Evolutionary conservation across 164 flowering plant genomes (phyloP).

Genomic region (Echeveria elegans): DNA sequence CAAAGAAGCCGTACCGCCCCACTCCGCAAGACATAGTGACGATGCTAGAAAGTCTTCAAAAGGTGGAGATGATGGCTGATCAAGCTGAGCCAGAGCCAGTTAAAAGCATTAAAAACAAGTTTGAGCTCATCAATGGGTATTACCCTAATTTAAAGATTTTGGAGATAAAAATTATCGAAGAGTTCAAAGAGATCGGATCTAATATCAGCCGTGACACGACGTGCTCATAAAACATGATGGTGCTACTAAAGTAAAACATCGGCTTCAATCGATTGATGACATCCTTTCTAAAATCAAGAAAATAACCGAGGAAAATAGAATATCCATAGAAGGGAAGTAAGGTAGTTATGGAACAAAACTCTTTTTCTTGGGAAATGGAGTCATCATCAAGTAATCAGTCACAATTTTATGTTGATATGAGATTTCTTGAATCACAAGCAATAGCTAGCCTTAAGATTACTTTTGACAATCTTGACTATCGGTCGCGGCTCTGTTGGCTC

Average conservation of each 20-base stretch:
- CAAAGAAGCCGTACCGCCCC: not conserved
- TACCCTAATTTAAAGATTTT: not conserved
- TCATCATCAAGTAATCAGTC: not conserved
- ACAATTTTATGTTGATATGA: not conserved
- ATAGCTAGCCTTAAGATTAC: not conserved
- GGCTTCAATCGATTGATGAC: not conserved
- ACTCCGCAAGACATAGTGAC: conserved; percentile 1
- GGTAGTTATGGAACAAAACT: not conserved
- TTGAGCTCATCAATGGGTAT: not conserved
- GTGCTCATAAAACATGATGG: not conserved
- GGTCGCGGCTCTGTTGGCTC: conserved; percentile 17
- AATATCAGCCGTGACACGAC: not conserved
- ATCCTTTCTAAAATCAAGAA: not conserved
- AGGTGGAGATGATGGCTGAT: not conserved
- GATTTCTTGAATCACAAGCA: not conserved
- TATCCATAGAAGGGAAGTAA: not conserved
- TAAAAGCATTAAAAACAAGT: not conserved
- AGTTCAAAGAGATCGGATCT: not conserved
- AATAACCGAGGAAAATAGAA: not conserved
- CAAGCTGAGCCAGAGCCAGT: not conserved
- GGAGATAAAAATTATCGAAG: not conserved
- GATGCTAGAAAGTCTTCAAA: not conserved
- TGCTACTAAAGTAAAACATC: not conserved
- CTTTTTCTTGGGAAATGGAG: not conserved
- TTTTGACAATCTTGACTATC: conserved; percentile 3